phyloP scores from a whole-genome alignment of 257 asterid species.

The Hygrophila difformis region DNA sequence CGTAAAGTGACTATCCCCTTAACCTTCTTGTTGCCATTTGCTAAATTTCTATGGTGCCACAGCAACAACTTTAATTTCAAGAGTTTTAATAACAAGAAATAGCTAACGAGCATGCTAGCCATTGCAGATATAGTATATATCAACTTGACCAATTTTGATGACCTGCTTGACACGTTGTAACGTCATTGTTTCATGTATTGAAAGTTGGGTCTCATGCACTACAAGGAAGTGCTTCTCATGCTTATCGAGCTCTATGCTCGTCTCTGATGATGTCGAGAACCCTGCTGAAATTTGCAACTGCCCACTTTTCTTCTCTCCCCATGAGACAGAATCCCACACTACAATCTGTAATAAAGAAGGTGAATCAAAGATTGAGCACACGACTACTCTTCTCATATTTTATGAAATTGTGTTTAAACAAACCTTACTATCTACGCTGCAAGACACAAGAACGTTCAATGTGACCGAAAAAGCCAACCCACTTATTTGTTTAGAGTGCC shows the following conservation, averaged over 20 bases:
- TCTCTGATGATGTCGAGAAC: constrained; percentile 22
- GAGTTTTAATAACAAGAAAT: no score
- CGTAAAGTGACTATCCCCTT: no score
- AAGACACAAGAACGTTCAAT: constrained; percentile 43
- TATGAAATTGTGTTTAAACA: not conserved
- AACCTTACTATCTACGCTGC: constrained; percentile 61
- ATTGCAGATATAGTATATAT: no score
- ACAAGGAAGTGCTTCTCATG: constrained; percentile 56
- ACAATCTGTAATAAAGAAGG: constrained; percentile 32
- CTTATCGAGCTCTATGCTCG: constrained; percentile 41
- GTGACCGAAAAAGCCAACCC: constrained; percentile 46
- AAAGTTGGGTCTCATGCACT: constrained; percentile 74
- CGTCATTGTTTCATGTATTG: constrained; percentile 47
- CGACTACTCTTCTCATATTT: not conserved
- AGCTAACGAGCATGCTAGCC: no score
- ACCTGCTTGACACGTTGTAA: constrained; percentile 66
- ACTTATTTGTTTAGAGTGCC: constrained; percentile 49
- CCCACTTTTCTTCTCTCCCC: constrained; percentile 54
- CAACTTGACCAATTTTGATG: no score
- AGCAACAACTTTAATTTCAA: no score
- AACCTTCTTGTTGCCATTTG: no score
- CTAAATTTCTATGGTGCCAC: no score
- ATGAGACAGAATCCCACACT: constrained; percentile 47
- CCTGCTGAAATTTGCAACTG: constrained; percentile 39
- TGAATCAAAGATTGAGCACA: not conserved